phyloP scores from a whole-genome alignment of 805 yeast species.

The Yamadazyma sp. region DNA sequence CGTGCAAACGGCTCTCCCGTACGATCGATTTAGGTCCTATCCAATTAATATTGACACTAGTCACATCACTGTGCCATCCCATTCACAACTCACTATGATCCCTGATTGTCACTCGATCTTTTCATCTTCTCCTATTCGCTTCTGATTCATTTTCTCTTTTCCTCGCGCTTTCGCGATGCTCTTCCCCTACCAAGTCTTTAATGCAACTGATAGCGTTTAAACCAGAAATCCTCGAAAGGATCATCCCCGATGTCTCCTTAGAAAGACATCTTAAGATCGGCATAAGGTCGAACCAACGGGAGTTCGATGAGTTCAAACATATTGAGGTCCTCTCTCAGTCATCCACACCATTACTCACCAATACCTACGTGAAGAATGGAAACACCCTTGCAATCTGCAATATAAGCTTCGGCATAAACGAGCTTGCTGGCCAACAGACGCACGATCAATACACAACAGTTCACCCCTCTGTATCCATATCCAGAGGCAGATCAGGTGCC shows the following conservation, averaged over 20 bases:
- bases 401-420: conserved; percentile 12
- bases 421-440: conserved; percentile 3
- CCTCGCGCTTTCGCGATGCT: conserved; percentile 4
- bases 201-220: conserved; percentile 56
- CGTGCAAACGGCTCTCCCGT: too few species aligned
- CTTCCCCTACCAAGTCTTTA: background rate
- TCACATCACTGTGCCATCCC: too few species aligned
- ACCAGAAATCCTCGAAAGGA: conserved; percentile 76
- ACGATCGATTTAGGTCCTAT: too few species aligned
- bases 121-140: background rate
- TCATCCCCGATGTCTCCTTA: conserved; percentile 82
- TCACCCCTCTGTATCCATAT: conserved; percentile 74
- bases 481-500: conserved; percentile 73
- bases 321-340: conserved; percentile 33
- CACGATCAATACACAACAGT: conserved; percentile 35
- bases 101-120: too few species aligned
- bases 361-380: conserved; percentile 16
- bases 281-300: conserved; percentile 71
- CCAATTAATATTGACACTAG: too few species aligned
- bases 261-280: conserved; percentile 77
- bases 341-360: conserved; percentile 20
- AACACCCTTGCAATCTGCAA: conserved; percentile 14
- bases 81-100: too few species aligned
- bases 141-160: background rate
- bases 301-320: conserved; percentile 69